Conservation (phyloP, 2,329 filamentous ascomycete genomes). For the Chaetomiaceae sp. region DNA sequence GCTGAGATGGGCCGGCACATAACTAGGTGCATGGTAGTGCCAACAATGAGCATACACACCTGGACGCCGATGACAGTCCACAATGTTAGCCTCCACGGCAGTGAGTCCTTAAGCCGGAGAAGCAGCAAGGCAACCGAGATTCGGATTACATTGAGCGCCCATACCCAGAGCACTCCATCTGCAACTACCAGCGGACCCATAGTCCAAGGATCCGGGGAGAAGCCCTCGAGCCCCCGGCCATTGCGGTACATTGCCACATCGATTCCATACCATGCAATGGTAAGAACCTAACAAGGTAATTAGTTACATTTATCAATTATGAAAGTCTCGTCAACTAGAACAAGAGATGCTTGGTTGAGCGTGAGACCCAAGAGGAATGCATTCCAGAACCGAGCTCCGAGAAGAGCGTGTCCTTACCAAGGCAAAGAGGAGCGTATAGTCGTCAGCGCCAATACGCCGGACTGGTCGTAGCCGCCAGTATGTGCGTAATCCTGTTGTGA, state of each 20-base stretch:
- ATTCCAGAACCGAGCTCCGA: too few species aligned
- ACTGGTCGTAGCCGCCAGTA: slow-evolving; percentile 2
- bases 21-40: slow-evolving; percentile 8
- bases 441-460: slow-evolving; percentile 2
- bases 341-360: too few species aligned
- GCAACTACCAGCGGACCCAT: slow-evolving; percentile 5
- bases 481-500: slow-evolving; percentile 2
- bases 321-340: neutral
- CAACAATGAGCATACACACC: slow-evolving; percentile 2
- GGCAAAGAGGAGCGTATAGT: slow-evolving; percentile 2
- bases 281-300: neutral
- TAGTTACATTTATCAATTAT: neutral
- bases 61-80: slow-evolving; percentile 1
- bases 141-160: slow-evolving; percentile 5
- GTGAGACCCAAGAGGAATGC: too few species aligned
- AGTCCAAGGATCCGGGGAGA: slow-evolving; percentile 1
- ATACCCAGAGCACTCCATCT: slow-evolving; percentile 9
- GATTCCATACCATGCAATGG: slow-evolving; percentile 6
- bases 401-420: slow-evolving; percentile 1
- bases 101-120: neutral
- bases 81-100: slow-evolving; percentile 1
- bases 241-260: slow-evolving; percentile 6
- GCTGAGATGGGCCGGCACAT: slow-evolving; percentile 9
- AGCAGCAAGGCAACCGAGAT: slow-evolving; percentile 6
- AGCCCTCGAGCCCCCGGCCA: slow-evolving; percentile 5